Conservation (phyloP, 495 filamentous ascomycete genomes). For the Penicillium flavigenum region DNA sequence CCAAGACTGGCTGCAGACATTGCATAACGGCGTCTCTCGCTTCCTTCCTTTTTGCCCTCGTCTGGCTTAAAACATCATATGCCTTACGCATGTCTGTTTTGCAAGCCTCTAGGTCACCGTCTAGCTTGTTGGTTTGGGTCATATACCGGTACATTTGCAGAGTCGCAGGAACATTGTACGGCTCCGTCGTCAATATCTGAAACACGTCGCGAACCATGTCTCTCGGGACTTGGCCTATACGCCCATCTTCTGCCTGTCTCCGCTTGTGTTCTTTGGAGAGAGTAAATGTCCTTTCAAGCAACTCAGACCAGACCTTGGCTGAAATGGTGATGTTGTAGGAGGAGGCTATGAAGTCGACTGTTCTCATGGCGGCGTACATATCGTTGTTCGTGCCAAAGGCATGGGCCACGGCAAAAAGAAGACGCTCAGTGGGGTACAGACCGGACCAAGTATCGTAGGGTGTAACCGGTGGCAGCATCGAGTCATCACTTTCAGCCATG, state of each 20-base stretch:
- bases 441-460: conserved; percentile 47
- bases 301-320: conserved; percentile 51
- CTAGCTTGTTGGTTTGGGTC: conserved; percentile 37
- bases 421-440: conserved; percentile 51
- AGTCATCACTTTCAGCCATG: conserved; percentile 22
- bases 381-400: conserved; percentile 58
- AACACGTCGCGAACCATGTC: conserved; percentile 47
- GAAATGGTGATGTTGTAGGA: conserved; percentile 55
- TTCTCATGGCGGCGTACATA: conserved; percentile 50
- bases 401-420: conserved; percentile 60
- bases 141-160: conserved; percentile 53
- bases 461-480: conserved; percentile 27
- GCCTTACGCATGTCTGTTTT: conserved; percentile 27
- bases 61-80: conserved; percentile 35
- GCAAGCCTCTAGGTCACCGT: conserved; percentile 21
- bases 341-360: conserved; percentile 56
- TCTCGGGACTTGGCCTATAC: conserved; percentile 36
- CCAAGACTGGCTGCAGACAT: conserved; percentile 24
- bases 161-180: conserved; percentile 56
- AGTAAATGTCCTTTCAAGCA: conserved; percentile 61
- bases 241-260: conserved; percentile 9
- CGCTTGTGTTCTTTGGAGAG: conserved; percentile 35
- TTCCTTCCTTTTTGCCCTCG: conserved; percentile 25
- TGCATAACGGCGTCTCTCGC: conserved; percentile 30
- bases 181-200: conserved; percentile 54